Conservation (phyloP, 192 early-diverging fungal species). For the Ambispora gerdemannii region DNA sequence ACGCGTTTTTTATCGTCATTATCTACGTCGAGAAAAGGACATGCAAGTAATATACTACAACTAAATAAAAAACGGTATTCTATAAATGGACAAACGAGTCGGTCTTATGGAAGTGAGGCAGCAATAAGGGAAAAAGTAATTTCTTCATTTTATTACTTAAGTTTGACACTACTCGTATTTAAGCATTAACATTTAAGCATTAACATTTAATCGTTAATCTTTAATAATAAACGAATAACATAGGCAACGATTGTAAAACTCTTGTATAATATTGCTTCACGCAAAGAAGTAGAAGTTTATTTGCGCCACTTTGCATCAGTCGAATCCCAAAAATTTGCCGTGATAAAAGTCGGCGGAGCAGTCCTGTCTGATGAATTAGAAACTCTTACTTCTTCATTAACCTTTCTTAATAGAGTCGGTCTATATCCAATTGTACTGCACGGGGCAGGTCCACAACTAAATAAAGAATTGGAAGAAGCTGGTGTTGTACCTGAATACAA, state of each 20-base stretch:
- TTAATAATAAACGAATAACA: no score
- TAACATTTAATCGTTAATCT: no score
- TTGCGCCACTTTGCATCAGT: constrained; percentile 94
- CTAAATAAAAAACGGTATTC: background rate
- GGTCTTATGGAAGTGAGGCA: constrained; percentile 1
- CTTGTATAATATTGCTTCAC: constrained; percentile 98
- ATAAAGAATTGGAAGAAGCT: constrained; percentile 83
- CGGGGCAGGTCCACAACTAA: constrained; percentile 96
- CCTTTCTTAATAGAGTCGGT: constrained; percentile 95
- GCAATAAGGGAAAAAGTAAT: constrained; percentile 26
- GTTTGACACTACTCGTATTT: background rate
- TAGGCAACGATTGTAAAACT: constrained; percentile 84
- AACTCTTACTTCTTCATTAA: constrained; percentile 90
- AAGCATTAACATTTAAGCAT: background rate
- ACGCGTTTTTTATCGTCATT: background rate
- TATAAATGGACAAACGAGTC: background rate
- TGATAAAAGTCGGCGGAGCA: constrained; percentile 97
- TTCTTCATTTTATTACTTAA: background rate
- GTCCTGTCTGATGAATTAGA: constrained; percentile 96
- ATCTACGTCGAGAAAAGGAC: background rate
- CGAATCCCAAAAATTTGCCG: constrained; percentile 98
- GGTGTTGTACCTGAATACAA: constrained; percentile 92
- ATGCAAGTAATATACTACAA: background rate
- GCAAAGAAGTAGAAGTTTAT: constrained; percentile 98
- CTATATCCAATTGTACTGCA: constrained; percentile 98